Evolutionary conservation across 148 eudicot genomes (phyloP).

Genomic region (Selenicereus undatus): DNA sequence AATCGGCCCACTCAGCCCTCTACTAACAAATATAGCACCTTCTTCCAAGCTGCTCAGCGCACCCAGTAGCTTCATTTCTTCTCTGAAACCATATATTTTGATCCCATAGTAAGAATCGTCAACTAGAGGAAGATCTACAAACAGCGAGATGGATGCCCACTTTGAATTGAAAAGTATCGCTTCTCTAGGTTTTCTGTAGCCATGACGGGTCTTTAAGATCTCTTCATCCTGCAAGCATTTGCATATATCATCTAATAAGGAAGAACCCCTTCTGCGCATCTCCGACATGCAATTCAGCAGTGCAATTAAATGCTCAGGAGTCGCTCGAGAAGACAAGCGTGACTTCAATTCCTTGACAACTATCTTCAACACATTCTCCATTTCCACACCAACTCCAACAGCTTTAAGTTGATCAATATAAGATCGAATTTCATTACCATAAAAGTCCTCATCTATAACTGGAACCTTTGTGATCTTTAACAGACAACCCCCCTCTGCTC

Average conservation of each 20-base stretch:
- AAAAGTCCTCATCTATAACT: slow-evolving; percentile 14
- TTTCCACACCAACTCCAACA: slow-evolving; percentile 18
- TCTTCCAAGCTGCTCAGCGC: slow-evolving; percentile 27
- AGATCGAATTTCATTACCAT: neutral
- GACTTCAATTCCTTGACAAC: slow-evolving; percentile 15
- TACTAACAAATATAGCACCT: slow-evolving; percentile 18
- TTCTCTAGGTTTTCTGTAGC: slow-evolving; percentile 16
- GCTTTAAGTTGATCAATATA: slow-evolving; percentile 14
- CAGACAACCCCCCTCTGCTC: slow-evolving; percentile 16
- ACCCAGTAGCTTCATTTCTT: slow-evolving; percentile 29
- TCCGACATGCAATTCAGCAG: slow-evolving; percentile 12
- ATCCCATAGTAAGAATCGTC: slow-evolving; percentile 34
- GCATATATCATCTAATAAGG: slow-evolving; percentile 1
- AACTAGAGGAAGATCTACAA: slow-evolving; percentile 36
- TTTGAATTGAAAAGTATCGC: slow-evolving; percentile 26
- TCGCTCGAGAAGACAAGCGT: neutral
- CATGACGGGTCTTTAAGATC: slow-evolving; percentile 24
- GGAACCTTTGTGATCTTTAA: slow-evolving; percentile 1
- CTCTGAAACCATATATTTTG: slow-evolving; percentile 22
- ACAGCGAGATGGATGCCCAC: slow-evolving; percentile 33
- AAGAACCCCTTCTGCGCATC: neutral
- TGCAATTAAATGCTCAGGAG: neutral
- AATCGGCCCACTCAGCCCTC: slow-evolving; percentile 22
- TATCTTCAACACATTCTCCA: slow-evolving; percentile 15
- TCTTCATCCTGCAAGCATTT: slow-evolving; percentile 11